These are phyloP conservation scores for Pseudogymnoascus sp. DNA, from an alignment of 2,329 filamentous ascomycete genomes.

Conservation along the genomic window DNA sequence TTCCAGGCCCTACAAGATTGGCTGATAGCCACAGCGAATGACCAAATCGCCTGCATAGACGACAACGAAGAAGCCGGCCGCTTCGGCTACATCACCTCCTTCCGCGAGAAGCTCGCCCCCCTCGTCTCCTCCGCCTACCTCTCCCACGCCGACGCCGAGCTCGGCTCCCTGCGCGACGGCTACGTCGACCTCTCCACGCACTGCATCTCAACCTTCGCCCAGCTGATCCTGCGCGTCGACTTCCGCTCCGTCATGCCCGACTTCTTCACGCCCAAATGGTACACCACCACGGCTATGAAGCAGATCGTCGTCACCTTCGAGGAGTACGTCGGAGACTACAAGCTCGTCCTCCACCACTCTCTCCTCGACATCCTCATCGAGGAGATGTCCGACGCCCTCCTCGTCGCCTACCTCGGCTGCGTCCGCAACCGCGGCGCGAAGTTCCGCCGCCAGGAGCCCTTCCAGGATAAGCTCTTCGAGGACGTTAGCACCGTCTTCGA, in stretches of 20 bases:
- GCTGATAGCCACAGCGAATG: constrained; percentile 93
- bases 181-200: constrained; percentile 94
- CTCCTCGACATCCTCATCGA: constrained; percentile 88
- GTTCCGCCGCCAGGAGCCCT: constrained; percentile 79
- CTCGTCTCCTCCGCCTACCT: constrained; percentile 75
- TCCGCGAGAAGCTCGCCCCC: constrained; percentile 73
- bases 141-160: constrained; percentile 62
- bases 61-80: constrained; percentile 72
- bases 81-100: constrained; percentile 75
- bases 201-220: constrained; percentile 80
- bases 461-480: constrained; percentile 87
- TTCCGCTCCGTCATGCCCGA: constrained; percentile 75
- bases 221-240: constrained; percentile 83
- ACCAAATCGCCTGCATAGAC: constrained; percentile 97
- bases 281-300: constrained; percentile 75
- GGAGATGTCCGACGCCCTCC: constrained; percentile 84
- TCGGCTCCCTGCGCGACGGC: constrained; percentile 71
- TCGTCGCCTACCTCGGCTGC: constrained; percentile 72
- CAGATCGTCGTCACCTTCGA: constrained; percentile 92
- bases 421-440: constrained; percentile 87
- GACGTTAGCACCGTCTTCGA: constrained; percentile 86
- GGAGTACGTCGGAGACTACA: constrained; percentile 88
- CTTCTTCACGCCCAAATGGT: constrained; percentile 90
- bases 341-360: constrained; percentile 72
- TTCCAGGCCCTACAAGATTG: constrained; percentile 86